Evolutionary conservation across 345 rosid species (phyloP).

Genomic region (Arabidopsis suecica): DNA sequence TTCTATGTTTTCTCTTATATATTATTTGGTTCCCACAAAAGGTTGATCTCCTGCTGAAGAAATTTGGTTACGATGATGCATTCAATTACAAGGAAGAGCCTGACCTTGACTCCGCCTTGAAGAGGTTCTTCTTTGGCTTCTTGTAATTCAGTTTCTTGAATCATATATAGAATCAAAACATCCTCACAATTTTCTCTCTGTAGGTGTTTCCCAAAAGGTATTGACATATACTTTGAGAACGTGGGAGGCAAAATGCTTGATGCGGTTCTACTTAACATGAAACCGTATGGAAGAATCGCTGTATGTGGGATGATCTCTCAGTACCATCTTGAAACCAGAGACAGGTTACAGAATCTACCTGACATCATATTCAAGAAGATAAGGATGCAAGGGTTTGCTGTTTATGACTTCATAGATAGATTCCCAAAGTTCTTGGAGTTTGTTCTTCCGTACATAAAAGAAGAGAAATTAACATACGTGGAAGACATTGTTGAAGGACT

Average conservation of each 20-base stretch:
- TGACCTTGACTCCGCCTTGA: slow-evolving; percentile 51
- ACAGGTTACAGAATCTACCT: slow-evolving; percentile 40
- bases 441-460: slow-evolving; percentile 48
- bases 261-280: slow-evolving; percentile 55
- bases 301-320: slow-evolving; percentile 58
- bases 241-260: slow-evolving; percentile 63
- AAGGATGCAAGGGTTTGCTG: slow-evolving; percentile 49
- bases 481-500: slow-evolving; percentile 63
- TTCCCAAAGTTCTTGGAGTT: slow-evolving; percentile 48
- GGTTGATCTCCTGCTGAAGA: slow-evolving; percentile 54
- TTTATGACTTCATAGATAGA: slow-evolving; percentile 32
- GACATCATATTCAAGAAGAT: slow-evolving; percentile 37
- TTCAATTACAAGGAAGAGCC: slow-evolving; percentile 63
- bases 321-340: slow-evolving; percentile 45
- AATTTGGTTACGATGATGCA: slow-evolving; percentile 62
- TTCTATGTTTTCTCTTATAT: not conserved
- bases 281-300: slow-evolving; percentile 46
- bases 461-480: slow-evolving; percentile 45
- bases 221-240: slow-evolving; percentile 60
- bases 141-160: not conserved
- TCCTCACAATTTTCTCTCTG: not conserved
- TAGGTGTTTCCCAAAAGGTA: slow-evolving; percentile 57
- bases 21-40: not conserved
- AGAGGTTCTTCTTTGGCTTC: slow-evolving; percentile 28
- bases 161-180: not conserved